Evolutionary conservation across 1,284 basidiomycete genomes (phyloP).

Genomic region (Trichosporon sp.): DNA sequence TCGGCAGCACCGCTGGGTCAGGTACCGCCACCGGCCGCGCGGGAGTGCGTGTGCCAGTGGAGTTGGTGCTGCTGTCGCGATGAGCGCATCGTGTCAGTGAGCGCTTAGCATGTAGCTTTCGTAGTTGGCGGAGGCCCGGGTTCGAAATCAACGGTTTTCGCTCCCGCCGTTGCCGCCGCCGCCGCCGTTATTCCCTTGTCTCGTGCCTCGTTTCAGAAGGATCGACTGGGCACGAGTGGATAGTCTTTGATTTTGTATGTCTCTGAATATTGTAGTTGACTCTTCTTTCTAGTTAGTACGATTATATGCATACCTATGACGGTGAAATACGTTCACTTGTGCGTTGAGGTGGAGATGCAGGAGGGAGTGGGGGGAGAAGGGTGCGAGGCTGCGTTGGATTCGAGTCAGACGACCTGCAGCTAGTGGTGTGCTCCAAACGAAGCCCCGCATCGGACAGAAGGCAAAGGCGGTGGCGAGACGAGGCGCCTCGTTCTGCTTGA

Average conservation of each 20-base stretch:
- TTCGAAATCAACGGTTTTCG: background rate
- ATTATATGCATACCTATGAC: background rate
- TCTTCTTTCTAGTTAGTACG: background rate
- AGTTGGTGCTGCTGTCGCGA: too few species aligned
- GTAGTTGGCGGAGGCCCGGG: background rate
- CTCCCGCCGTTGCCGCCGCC: background rate
- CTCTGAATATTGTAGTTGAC: background rate
- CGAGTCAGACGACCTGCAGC: too few species aligned
- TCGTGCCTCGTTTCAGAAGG: background rate
- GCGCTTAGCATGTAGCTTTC: background rate
- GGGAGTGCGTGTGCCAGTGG: too few species aligned
- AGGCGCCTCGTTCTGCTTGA: too few species aligned
- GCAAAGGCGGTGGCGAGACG: too few species aligned
- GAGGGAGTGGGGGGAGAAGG: background rate
- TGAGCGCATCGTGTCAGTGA: background rate
- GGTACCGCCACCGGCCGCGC: background rate
- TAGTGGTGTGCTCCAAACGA: too few species aligned
- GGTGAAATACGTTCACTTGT: background rate
- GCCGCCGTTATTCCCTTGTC: background rate
- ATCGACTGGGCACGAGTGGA: background rate
- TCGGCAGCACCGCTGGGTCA: background rate
- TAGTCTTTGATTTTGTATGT: slow-evolving; percentile 2
- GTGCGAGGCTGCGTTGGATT: too few species aligned
- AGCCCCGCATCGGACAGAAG: too few species aligned
- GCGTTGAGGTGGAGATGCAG: background rate